Percentiles rank a stretch among this genome's conserved stretches.
phyloP scores from a whole-genome alignment of 495 filamentous ascomycete species.

The Penicillium arizonense region DNA sequence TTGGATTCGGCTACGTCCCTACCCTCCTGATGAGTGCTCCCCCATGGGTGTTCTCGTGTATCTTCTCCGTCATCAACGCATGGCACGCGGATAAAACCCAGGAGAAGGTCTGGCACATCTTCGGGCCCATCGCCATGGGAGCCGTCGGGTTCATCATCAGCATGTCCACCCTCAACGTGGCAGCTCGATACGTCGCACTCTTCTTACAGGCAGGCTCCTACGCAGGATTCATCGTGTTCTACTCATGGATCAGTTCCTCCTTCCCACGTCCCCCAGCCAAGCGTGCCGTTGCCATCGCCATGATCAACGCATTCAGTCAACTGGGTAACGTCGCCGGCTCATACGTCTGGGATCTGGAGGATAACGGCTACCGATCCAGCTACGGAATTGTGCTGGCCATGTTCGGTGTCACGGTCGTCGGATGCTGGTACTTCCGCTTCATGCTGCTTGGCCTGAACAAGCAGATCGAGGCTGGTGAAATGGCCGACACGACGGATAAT shows the following conservation, averaged over 20 bases:
- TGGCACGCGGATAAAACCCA: slow-evolving; percentile 79
- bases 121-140: slow-evolving; percentile 63
- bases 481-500: slow-evolving; percentile 10
- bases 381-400: slow-evolving; percentile 37
- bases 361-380: slow-evolving; percentile 34
- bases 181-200: slow-evolving; percentile 72
- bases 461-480: slow-evolving; percentile 54
- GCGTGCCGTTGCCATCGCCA: slow-evolving; percentile 75
- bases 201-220: slow-evolving; percentile 67
- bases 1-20: slow-evolving; percentile 61
- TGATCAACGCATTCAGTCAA: slow-evolving; percentile 73
- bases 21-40: slow-evolving; percentile 78
- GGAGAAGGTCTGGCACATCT: slow-evolving; percentile 68
- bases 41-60: slow-evolving; percentile 69
- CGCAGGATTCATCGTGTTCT: slow-evolving; percentile 65
- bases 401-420: slow-evolving; percentile 31
- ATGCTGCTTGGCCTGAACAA: slow-evolving; percentile 63
- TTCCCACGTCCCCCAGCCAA: slow-evolving; percentile 81
- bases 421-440: slow-evolving; percentile 49
- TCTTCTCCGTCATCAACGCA: slow-evolving; percentile 68
- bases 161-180: slow-evolving; percentile 61
- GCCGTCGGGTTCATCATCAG: slow-evolving; percentile 74
- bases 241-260: slow-evolving; percentile 78
- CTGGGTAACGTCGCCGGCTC: slow-evolving; percentile 35
- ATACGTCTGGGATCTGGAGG: slow-evolving; percentile 31